Percentiles rank a stretch among this genome's conserved stretches.
phyloP scores from a whole-genome alignment of 2,329 filamentous ascomycete genomes.

The Monosporascus sp. region DNA sequence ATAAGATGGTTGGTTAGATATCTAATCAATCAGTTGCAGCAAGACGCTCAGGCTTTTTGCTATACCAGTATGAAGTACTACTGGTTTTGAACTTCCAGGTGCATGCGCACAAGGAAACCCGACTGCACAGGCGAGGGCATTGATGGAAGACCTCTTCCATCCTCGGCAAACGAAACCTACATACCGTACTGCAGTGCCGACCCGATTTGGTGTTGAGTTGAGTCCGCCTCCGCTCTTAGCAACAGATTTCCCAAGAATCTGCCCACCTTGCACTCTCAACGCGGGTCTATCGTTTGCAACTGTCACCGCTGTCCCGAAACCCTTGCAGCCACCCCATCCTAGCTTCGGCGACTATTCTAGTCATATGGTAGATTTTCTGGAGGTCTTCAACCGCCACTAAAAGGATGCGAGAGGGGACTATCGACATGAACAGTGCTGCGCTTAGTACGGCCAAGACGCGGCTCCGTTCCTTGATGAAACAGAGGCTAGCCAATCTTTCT shows the following conservation, averaged over 20 bases:
- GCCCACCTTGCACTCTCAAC: neutral
- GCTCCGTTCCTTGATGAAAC: constrained; percentile 65
- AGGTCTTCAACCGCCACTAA: constrained; percentile 1
- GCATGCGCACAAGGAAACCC: too few species aligned
- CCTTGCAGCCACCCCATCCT: neutral
- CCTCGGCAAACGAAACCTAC: neutral
- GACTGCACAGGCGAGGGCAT: neutral
- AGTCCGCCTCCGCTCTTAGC: neutral
- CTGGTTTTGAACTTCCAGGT: too few species aligned
- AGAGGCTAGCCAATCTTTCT: constrained; percentile 55
- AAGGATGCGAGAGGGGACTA: constrained; percentile 16
- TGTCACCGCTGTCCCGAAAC: neutral
- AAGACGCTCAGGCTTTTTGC: neutral
- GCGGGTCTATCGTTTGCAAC: neutral
- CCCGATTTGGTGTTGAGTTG: neutral
- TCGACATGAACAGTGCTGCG: constrained; percentile 28
- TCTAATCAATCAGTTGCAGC: neutral
- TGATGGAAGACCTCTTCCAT: neutral
- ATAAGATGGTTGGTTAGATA: neutral
- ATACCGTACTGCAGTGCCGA: neutral
- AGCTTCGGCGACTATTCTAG: neutral
- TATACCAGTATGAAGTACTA: too few species aligned
- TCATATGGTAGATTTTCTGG: neutral
- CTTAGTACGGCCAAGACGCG: constrained; percentile 69
- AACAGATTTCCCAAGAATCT: neutral